phyloP scores from a whole-genome alignment of 2,329 filamentous ascomycete species.

The Tolypocladium paradoxum region DNA sequence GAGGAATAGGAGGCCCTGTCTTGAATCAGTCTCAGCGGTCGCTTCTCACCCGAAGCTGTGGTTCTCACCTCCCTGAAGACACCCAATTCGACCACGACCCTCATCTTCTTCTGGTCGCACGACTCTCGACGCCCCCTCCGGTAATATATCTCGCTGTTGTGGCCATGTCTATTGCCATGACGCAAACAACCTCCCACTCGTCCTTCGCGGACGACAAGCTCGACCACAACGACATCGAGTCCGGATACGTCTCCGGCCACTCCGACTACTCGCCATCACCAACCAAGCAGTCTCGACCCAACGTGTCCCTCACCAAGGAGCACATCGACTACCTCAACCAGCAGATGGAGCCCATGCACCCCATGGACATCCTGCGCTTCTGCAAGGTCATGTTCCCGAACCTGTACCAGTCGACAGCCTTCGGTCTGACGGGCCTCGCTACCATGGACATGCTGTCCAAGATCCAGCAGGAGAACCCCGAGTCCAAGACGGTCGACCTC shows the following conservation, averaged over 20 bases:
- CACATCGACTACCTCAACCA: conserved; percentile 87
- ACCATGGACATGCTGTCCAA: conserved; percentile 80
- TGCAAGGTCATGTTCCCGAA: conserved; percentile 82
- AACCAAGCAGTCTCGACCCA: conserved; percentile 42
- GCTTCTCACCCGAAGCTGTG: not conserved
- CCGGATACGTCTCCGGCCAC: conserved; percentile 65
- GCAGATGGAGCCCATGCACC: conserved; percentile 77
- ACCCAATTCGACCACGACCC: not conserved
- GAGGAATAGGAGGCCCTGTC: not conserved
- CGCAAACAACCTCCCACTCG: conserved; percentile 27
- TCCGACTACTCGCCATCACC: conserved; percentile 28
- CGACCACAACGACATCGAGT: conserved; percentile 49
- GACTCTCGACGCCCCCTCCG: not conserved
- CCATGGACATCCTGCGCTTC: conserved; percentile 87
- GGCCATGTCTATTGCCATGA: conserved; percentile 5
- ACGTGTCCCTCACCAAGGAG: conserved; percentile 74
- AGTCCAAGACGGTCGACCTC: conserved; percentile 49
- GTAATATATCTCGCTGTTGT: not conserved
- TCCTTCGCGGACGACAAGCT: conserved; percentile 29
- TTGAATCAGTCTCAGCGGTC: not conserved
- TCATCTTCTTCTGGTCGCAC: not conserved
- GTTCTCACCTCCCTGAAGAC: not conserved
- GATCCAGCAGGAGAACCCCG: conserved; percentile 52
- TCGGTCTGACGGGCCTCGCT: conserved; percentile 69
- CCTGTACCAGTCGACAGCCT: conserved; percentile 78